Percentiles rank a stretch among this genome's conserved stretches.
These are phyloP conservation scores for Calonectria crousiana DNA, from an alignment of 2,329 filamentous ascomycete species.

Conservation along the genomic window DNA sequence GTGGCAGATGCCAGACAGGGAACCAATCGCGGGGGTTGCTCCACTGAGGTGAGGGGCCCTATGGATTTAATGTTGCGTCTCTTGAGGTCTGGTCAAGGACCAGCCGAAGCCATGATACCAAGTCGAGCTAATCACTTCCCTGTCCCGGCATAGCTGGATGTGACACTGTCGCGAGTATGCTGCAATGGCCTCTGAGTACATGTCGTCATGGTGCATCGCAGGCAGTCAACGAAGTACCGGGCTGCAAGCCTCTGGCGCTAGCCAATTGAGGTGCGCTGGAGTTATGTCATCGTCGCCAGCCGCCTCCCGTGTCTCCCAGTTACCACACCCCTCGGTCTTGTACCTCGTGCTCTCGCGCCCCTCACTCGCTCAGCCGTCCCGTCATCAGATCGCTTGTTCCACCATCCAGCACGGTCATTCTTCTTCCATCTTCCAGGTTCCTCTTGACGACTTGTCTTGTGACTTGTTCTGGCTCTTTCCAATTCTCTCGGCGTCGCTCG, in stretches of 20 bases:
- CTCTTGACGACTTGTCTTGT: slow-evolving; percentile 23
- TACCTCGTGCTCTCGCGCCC: slow-evolving; percentile 25
- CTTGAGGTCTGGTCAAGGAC: not conserved
- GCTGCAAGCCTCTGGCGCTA: not conserved
- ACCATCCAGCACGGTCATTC: slow-evolving; percentile 9
- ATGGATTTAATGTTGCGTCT: not conserved
- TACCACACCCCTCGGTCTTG: not conserved
- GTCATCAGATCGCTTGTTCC: slow-evolving; percentile 25
- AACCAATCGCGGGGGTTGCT: not conserved
- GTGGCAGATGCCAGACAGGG: not conserved
- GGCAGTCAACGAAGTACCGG: not conserved
- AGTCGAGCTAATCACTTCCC: not conserved
- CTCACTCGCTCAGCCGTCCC: slow-evolving; percentile 11
- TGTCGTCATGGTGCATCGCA: not conserved
- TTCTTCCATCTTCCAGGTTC: not conserved
- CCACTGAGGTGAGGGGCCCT: not conserved
- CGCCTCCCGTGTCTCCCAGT: not conserved
- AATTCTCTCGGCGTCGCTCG: slow-evolving; percentile 12
- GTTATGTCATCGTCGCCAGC: slow-evolving; percentile 20
- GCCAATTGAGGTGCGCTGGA: not conserved
- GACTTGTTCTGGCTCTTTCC: slow-evolving; percentile 26
- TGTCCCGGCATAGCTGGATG: not conserved
- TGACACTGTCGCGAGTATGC: not conserved
- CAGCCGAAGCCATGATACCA: not conserved
- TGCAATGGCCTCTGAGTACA: not conserved